Conservation (phyloP, 495 filamentous ascomycete genomes). For the Evernia prunastri region DNA sequence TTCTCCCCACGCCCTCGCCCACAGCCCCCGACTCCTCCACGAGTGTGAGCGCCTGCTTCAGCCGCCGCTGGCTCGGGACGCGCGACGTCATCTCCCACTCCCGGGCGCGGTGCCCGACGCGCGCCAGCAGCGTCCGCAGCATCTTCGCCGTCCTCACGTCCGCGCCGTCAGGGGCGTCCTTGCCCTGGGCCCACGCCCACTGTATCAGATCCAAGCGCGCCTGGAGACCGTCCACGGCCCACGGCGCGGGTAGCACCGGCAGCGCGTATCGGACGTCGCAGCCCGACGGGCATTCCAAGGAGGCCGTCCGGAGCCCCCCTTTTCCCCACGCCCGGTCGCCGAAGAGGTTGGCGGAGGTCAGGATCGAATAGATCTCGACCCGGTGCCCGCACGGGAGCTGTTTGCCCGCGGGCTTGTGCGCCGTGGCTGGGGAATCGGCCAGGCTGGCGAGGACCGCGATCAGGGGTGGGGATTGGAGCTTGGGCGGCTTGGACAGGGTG, state of each 20-base stretch:
- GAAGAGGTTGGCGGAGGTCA: neutral
- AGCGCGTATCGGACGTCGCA: neutral
- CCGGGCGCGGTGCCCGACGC: neutral
- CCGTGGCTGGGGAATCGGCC: neutral
- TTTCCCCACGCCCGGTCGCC: neutral
- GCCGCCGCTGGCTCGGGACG: neutral
- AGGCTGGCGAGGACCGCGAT: neutral
- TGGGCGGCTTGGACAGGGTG: neutral
- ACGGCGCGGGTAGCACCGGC: neutral
- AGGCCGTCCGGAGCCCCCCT: too few relatives aligned
- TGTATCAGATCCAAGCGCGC: neutral
- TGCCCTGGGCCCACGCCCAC: neutral
- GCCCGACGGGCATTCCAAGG: neutral
- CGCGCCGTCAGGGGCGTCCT: neutral
- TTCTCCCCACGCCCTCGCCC: neutral
- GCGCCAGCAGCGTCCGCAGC: neutral
- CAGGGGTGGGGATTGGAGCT: neutral
- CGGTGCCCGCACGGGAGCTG: neutral
- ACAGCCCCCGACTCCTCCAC: neutral
- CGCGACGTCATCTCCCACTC: neutral
- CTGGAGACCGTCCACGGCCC: neutral
- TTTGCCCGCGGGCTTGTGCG: neutral
- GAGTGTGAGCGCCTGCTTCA: neutral
- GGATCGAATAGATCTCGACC: neutral
- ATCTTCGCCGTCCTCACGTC: neutral